A percentile compares a stretch with the other conserved stretches of the same genome.
These are phyloP conservation scores for Melaleuca alternifolia DNA, from an alignment of 345 rosid genomes.

Conservation along the genomic window DNA sequence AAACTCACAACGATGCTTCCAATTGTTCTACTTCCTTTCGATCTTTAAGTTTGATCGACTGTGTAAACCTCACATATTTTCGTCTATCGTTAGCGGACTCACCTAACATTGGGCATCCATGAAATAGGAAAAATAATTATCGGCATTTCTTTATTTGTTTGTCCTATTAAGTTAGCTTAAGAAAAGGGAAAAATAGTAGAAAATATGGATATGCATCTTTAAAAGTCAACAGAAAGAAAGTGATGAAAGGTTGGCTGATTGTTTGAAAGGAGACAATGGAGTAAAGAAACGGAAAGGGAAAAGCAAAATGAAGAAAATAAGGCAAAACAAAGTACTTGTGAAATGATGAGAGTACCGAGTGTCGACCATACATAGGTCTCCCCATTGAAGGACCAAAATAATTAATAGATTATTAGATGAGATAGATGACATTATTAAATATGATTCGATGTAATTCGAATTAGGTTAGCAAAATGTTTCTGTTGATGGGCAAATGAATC, in stretches of 20 bases:
- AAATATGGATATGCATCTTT: background rate
- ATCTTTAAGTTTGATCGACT: background rate
- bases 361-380: background rate
- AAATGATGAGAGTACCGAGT: background rate
- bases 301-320: background rate
- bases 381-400: background rate
- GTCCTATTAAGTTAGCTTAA: background rate
- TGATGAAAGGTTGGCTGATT: background rate
- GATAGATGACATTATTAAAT: background rate
- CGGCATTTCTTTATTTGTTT: background rate
- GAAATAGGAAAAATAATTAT: background rate
- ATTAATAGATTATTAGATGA: background rate
- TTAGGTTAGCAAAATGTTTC: background rate
- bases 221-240: background rate
- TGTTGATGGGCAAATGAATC: background rate
- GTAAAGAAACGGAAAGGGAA: background rate
- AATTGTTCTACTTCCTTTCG: background rate
- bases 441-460: rapidly evolving
- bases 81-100: background rate
- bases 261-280: background rate
- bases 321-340: background rate
- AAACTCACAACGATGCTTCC: background rate
- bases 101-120: background rate
- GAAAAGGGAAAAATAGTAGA: background rate
- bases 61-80: background rate